Evolutionary conservation across 371 early-diverging fungal genomes (phyloP).

Genomic region (Neoconidiobolus thromboides): DNA sequence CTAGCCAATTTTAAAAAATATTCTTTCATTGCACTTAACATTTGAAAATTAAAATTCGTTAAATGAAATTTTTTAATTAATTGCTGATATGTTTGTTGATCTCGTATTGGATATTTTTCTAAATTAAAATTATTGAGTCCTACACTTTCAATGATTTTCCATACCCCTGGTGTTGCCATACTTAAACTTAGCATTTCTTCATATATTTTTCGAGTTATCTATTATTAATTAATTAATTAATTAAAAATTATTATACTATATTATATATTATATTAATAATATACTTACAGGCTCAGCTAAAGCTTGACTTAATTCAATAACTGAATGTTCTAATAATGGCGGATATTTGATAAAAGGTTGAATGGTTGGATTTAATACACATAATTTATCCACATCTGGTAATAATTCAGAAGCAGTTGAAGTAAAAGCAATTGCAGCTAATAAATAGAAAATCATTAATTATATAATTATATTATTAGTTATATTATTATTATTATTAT

Average conservation of each 20-base stretch:
- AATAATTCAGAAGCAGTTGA: slow-evolving; percentile 39
- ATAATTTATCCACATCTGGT: slow-evolving; percentile 54
- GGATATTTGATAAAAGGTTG: slow-evolving; percentile 34
- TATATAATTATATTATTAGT: neutral
- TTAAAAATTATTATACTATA: neutral
- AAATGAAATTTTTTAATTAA: no score
- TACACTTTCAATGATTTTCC: slow-evolving; percentile 44
- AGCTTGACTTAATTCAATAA: slow-evolving; percentile 30
- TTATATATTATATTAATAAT: neutral
- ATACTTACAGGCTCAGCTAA: neutral
- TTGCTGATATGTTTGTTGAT: no score
- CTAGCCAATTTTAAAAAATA: slow-evolving; percentile 50
- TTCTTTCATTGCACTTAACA: slow-evolving; percentile 37
- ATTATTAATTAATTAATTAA: neutral
- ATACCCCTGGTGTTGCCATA: slow-evolving; percentile 11
- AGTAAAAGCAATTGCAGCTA: slow-evolving; percentile 54
- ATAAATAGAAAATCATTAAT: neutral
- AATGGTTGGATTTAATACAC: slow-evolving; percentile 55
- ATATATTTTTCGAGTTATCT: neutral
- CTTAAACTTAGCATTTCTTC: slow-evolving; percentile 4
- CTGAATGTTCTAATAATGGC: slow-evolving; percentile 12
- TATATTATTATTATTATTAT: neutral
- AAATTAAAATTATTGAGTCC: no score
- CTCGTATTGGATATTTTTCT: no score
- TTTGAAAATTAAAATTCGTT: neutral